A percentile compares a stretch with the other conserved stretches of the same genome.
phyloP scores from a whole-genome alignment of 768 basidiomycete species.

The Naganishia onofrii region DNA sequence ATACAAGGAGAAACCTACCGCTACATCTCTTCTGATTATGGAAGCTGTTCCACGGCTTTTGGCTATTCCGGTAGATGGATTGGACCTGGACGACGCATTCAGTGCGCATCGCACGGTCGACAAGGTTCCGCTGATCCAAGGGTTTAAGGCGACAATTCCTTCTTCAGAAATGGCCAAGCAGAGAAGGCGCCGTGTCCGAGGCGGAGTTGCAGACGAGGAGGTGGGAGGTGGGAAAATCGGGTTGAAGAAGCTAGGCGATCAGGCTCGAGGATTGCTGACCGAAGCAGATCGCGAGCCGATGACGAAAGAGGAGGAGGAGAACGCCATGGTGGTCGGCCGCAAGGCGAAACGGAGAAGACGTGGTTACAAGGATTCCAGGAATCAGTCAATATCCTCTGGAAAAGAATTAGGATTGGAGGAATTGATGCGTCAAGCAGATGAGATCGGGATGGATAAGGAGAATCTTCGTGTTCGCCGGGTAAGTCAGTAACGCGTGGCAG shows the following conservation, averaged over 20 bases:
- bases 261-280: slow-evolving; percentile 69
- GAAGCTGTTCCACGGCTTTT: slow-evolving; percentile 46
- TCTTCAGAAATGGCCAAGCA: slow-evolving; percentile 75
- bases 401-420: slow-evolving; percentile 72
- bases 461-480: slow-evolving; percentile 86
- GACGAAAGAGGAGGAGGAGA: slow-evolving; percentile 30
- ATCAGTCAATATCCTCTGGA: slow-evolving; percentile 56
- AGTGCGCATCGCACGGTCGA: slow-evolving; percentile 30
- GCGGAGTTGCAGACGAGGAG: slow-evolving; percentile 49
- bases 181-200: slow-evolving; percentile 71
- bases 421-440: slow-evolving; percentile 73
- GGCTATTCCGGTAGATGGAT: slow-evolving; percentile 11
- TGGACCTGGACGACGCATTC: background rate
- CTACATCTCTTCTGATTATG: slow-evolving; percentile 49
- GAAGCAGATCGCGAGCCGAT: slow-evolving; percentile 54
- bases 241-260: slow-evolving; percentile 73
- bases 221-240: slow-evolving; percentile 69
- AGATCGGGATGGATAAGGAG: slow-evolving; percentile 87
- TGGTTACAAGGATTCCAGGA: slow-evolving; percentile 51
- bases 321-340: slow-evolving; percentile 59
- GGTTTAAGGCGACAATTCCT: slow-evolving; percentile 93
- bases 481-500: slow-evolving; percentile 46
- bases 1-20: slow-evolving; percentile 34
- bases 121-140: slow-evolving; percentile 62
- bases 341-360: slow-evolving; percentile 56